Conservation (phyloP, 2,329 filamentous ascomycete genomes). For the Periglandula ipomoeae region DNA sequence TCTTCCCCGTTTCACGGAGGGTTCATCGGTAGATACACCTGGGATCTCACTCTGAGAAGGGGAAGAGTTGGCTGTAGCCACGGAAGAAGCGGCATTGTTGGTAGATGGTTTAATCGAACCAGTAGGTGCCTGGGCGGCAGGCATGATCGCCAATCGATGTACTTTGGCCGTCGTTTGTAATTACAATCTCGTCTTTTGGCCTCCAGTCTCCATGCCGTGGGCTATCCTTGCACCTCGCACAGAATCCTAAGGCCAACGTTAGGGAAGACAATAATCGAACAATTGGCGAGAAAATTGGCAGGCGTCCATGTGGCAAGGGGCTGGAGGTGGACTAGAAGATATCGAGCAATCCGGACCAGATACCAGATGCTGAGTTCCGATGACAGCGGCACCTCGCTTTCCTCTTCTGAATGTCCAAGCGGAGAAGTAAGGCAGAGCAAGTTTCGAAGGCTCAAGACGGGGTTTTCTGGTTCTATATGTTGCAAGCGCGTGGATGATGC, state of each 20-base stretch:
- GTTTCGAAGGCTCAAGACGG: not conserved
- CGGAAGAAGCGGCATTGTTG: not conserved
- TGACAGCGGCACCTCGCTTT: not conserved
- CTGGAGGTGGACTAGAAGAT: not conserved
- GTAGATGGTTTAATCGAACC: not conserved
- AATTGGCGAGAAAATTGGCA: not conserved
- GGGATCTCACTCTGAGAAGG: not conserved
- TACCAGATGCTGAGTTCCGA: not conserved
- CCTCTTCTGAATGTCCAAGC: not conserved
- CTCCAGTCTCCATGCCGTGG: not conserved
- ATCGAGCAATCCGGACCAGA: not conserved
- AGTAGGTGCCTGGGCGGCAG: not conserved
- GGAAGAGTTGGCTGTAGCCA: not conserved
- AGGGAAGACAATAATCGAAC: not conserved
- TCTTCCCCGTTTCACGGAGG: conserved; percentile 32
- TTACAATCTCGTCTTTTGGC: not conserved
- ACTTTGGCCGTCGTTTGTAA: too few relatives aligned
- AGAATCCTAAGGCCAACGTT: not conserved
- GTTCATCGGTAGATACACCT: not conserved
- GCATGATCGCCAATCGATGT: not conserved
- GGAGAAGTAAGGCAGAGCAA: not conserved
- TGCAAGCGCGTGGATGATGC: too few relatives aligned
- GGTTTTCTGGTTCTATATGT: too few relatives aligned
- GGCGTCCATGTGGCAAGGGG: not conserved
- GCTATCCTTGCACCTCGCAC: not conserved